These are phyloP conservation scores for Suillus spraguei DNA, from an alignment of 768 basidiomycete species.

Conservation along the genomic window DNA sequence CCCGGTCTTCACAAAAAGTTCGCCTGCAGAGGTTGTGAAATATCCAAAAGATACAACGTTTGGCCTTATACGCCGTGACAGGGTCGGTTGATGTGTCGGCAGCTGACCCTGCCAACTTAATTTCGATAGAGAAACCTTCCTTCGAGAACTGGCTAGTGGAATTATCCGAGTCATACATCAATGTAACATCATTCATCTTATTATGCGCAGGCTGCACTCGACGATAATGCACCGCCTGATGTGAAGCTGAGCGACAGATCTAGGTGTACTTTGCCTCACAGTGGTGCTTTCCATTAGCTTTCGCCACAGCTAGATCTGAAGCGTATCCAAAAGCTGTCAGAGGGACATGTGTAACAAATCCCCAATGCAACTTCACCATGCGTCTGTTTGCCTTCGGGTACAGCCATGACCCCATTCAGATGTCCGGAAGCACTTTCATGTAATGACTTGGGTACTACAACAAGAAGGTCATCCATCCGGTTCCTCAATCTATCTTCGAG, in stretches of 20 bases:
- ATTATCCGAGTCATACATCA: too few species aligned
- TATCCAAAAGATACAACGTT: neutral
- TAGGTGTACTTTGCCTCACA: neutral
- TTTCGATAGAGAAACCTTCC: neutral
- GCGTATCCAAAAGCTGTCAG: neutral
- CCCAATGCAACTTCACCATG: slow-evolving; percentile 11
- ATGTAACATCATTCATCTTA: too few species aligned
- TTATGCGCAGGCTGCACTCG: too few species aligned
- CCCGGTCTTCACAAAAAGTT: neutral
- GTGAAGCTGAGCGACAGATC: neutral
- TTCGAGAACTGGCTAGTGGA: too few species aligned
- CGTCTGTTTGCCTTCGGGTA: neutral
- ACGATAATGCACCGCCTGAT: too few species aligned
- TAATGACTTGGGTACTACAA: slow-evolving; percentile 50
- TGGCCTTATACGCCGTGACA: too few species aligned
- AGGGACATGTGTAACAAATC: slow-evolving; percentile 7
- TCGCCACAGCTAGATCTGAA: neutral
- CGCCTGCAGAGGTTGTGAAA: neutral
- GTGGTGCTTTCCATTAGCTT: neutral
- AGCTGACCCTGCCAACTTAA: neutral
- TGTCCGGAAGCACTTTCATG: neutral
- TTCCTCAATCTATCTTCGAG: slow-evolving; percentile 80
- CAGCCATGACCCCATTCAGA: neutral
- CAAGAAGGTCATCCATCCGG: slow-evolving; percentile 67
- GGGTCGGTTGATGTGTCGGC: too few species aligned